Base-by-base conservation (phyloP, 805 yeast species). In the Myxozyma lipomycoides region DNA sequence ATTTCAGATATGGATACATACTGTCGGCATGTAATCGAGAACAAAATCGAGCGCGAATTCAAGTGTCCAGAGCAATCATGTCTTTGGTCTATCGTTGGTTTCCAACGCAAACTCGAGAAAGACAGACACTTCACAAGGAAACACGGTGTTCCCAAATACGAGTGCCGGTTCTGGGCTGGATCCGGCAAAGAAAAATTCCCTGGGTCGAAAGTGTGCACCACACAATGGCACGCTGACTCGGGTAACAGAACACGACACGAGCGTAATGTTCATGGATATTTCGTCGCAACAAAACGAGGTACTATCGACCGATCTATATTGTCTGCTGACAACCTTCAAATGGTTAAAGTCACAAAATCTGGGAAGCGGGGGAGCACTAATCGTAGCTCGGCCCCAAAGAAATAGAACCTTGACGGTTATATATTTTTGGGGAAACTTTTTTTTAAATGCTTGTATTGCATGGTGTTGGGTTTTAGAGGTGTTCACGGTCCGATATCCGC, bases 161-260 rank as follows among this genome's bases (percentile, higher is more conserved):
- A 62, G 41, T 62, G 65, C 46, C 53, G 65, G 18, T 62, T 56
- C 52, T 62, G 65, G 65, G 52, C 61, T 19, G 54, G 51, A 3
- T 54, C 48, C 15, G 59, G 55, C 23, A 46, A 46, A 21, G 65
- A 62, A 34, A 60, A 60, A 46, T 61, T 53, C 43, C 50, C 58
- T 5, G 65, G 64, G 5, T 43, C 60, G 34, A 47, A 58, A 5
- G 54, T 53, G 3, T 62, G 65, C 48, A 58, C 61, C 7, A 62
- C 64, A 4, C 55, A 56, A 36, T 62, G 65, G 65, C 65, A 62
- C 36, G 64, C 64, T 10, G 65, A 62, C 39, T 52, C 64, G 15
- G 65, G 65, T 5, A 62, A 62, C 41, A 46, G 65, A 4, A 51
- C 60, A 3, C 40, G 65, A 7, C 65, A 62, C 40, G 65, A 62